Base-by-base conservation (phyloP, 176 grass and related monocot genomes). In the Eremochloa ophiuroides region DNA sequence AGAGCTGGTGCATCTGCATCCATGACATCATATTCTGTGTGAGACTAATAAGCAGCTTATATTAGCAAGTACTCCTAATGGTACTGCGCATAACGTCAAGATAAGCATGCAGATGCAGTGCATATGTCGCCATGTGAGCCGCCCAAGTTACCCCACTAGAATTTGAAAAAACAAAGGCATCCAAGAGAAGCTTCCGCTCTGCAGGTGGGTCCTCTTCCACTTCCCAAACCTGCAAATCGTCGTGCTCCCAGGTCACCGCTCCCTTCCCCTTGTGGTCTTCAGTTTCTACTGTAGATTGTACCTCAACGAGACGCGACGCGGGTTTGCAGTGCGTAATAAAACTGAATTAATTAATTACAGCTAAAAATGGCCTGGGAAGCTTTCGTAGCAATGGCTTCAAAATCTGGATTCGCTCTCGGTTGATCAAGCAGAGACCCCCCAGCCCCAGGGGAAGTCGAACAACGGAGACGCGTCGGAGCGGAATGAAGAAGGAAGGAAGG, bases 131-230 rank as follows among this genome's bases (percentile, higher is more conserved):
- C 25, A 44, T 77, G 28, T 34, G 62, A 66, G 17, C 26, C 12
- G 6, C 28, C 22, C 11, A 33, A 37, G 28, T 35, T 79, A 16
- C 18, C 29, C 66, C 37, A 56, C 10, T 23, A 43, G 39, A 46
- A 20, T 48, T 66, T 65, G 3, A 10, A 42, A 60, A 60, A 71
- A 58, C 0, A 28, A 43, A 71, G 23, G 5, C 13, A 31, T 11
- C 26, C 12, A 26, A 14, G 22, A 29, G 82, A 85, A 85, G 18
- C 9, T 67, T 85, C 78, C 27, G 29, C 50, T 33, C 62, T 76
- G 82, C 55, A 58, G 16, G 71, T 65, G 41, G 75, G 0, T 20
- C 53, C 42, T 10, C 1, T 66, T 20, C 75, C 40, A 44, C 39
- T 46, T 43, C 27, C 75, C 27, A 43, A 18, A 27, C 30, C 33